Percentiles rank a stretch among this genome's conserved stretches.
phyloP scores from a whole-genome alignment of 2,329 filamentous ascomycete genomes.

The Penicillium sp. region DNA sequence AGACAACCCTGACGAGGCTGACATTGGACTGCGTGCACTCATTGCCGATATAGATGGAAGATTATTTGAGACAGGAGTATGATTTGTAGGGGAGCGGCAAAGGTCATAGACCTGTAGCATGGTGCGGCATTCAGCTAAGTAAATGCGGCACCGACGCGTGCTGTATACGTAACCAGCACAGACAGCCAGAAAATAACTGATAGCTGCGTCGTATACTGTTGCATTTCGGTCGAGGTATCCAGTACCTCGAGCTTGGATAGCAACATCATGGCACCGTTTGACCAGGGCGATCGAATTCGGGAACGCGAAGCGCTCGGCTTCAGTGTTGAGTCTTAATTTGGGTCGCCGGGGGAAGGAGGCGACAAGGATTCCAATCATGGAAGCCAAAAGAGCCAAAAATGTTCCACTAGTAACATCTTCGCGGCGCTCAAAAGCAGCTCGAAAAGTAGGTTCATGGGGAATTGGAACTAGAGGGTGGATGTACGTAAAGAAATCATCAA shows the following conservation, averaged over 20 bases:
- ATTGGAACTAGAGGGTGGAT: conserved; percentile 50
- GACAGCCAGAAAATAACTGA: conserved; percentile 46
- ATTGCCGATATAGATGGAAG: conserved; percentile 6
- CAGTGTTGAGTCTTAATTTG: conserved; percentile 40
- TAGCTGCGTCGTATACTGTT: conserved; percentile 47
- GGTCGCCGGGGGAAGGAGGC: conserved; percentile 48
- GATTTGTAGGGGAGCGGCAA: conserved; percentile 27
- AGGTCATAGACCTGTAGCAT: conserved; percentile 45
- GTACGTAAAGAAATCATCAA: conserved; percentile 51
- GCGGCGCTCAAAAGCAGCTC: conserved; percentile 43
- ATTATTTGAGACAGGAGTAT: conserved; percentile 1
- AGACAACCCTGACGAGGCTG: conserved; percentile 21
- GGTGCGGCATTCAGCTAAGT: conserved; percentile 46
- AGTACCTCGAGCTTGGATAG: conserved; percentile 45
- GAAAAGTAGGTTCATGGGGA: conserved; percentile 50
- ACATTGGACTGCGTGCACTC: conserved; percentile 24
- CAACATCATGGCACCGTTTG: conserved; percentile 45
- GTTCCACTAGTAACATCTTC: conserved; percentile 44
- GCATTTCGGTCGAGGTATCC: conserved; percentile 45
- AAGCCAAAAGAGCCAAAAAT: conserved; percentile 47
- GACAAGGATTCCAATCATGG: conserved; percentile 48
- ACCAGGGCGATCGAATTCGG: conserved; percentile 47
- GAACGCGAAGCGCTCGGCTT: conserved; percentile 38
- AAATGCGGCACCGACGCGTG: conserved; percentile 40
- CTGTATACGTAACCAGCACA: conserved; percentile 44